Conservation (phyloP, 129 eudicot genomes). For the Flaveria bidentis region DNA sequence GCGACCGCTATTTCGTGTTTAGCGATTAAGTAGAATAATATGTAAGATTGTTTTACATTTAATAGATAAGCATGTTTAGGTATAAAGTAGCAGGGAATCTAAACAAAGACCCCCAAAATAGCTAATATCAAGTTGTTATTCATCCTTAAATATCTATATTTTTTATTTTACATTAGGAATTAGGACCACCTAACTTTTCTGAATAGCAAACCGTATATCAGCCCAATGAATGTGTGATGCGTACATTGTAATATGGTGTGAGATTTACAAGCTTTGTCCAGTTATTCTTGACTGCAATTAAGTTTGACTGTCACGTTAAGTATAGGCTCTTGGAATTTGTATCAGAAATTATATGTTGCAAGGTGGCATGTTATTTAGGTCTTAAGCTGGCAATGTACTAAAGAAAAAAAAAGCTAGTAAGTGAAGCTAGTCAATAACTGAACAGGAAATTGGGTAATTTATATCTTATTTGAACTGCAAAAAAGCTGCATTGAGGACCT, state of each 20-base stretch:
- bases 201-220: background rate
- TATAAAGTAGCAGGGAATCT: no score
- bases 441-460: background rate
- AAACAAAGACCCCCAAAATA: no score
- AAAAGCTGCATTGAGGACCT: background rate
- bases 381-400: background rate
- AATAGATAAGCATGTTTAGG: no score
- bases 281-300: background rate
- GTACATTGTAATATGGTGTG: slow-evolving; percentile 15
- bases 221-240: background rate
- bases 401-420: background rate
- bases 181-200: background rate
- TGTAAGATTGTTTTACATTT: no score
- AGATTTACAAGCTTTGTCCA: background rate
- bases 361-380: slow-evolving; percentile 2
- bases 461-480: background rate
- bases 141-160: background rate
- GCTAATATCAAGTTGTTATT: background rate
- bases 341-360: background rate
- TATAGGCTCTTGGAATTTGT: background rate
- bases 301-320: background rate
- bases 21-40: no score
- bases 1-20: no score
- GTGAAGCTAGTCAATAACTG: background rate
- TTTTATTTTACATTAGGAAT: background rate